These are phyloP conservation scores for Umbilicaria muhlenbergii DNA, from an alignment of 495 filamentous ascomycete species.

Conservation along the genomic window DNA sequence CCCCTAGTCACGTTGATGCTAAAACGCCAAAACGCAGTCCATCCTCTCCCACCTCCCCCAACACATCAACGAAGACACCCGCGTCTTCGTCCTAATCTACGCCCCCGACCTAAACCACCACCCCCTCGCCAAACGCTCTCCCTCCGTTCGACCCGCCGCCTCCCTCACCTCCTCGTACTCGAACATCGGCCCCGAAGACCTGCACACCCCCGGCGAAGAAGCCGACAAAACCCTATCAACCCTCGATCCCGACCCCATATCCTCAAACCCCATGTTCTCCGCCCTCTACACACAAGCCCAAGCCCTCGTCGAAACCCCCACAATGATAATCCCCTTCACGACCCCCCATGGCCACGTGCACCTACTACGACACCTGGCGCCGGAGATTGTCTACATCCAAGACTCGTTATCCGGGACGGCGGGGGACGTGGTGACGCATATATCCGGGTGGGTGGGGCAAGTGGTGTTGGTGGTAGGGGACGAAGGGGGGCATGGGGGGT, in stretches of 20 bases:
- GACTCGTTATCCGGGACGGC: conserved; percentile 58
- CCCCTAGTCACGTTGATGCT: neutral
- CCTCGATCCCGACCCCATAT: conserved; percentile 27
- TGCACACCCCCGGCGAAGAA: conserved; percentile 44
- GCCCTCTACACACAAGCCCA: conserved; percentile 62
- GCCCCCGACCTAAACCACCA: conserved; percentile 60
- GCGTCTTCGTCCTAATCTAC: conserved; percentile 80
- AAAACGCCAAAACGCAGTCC: conserved; percentile 36
- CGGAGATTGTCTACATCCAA: conserved; percentile 73
- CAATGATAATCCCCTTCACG: conserved; percentile 76
- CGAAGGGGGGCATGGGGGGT: conserved; percentile 65
- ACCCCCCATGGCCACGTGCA: conserved; percentile 61
- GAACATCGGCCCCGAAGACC: conserved; percentile 65
- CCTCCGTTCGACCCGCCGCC: conserved; percentile 30
- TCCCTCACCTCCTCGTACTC: conserved; percentile 79
- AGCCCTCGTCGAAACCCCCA: conserved; percentile 63
- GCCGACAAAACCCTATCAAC: conserved; percentile 33
- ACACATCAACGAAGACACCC: conserved; percentile 48
- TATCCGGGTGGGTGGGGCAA: conserved; percentile 75
- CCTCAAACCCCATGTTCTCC: conserved; percentile 43
- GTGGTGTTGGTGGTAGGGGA: conserved; percentile 75
- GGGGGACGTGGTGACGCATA: conserved; percentile 49
- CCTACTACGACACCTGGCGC: conserved; percentile 68
- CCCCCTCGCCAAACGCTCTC: conserved; percentile 26
- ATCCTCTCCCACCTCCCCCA: conserved; percentile 77